Base-by-base conservation (phyloP, 805 yeast species). In the Myxozyma neotropica region DNA sequence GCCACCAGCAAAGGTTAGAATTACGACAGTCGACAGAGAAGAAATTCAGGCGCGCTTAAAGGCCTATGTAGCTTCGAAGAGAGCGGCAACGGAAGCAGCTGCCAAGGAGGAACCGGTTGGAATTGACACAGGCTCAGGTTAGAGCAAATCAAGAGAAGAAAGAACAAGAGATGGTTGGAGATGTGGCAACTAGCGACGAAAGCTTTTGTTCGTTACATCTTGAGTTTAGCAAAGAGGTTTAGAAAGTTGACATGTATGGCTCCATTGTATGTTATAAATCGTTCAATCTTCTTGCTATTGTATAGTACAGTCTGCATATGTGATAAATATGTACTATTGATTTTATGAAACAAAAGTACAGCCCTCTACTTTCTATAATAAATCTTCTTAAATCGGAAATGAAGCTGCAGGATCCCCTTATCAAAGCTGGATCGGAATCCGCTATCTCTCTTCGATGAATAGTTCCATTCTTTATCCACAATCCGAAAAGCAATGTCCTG, bases 401-500 rank as follows among this genome's bases (percentile, higher is more conserved):
- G 73, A 39, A 75, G 66, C 57, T 70, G 70, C 17, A 75, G 55
- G 2, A 70, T 68, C 2, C 78, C 78, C 46, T 72, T 66, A 31
- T 71, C 74, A 59, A 74, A 75, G 39, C 67, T 68, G 40, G 69
- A 65, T 39, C 51, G 59, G 49, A 70, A 74, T 50, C 70, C 72
- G 10, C 67, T 64, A 13, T 63, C 67, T 17, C 65, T 51, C 49
- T 69, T 66, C 7, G 64, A 53, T 19, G 69, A 58, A 35, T 62
- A 63, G 54, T 75, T 77, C 78, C 78, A 75, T 4, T 69, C 74
- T 27, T 64, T 53, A 49, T 73, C 72, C 13, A 72, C 68, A 1
- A 75, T 72, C 8, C 74, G 51, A 54, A 75, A 75, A 7, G 72
- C 72, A 23, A 75, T 39, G 43, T 72, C 72, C 29, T 69, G 70